phyloP scores from a whole-genome alignment of 2,329 filamentous ascomycete species.

The Samsoniella hepiali region DNA sequence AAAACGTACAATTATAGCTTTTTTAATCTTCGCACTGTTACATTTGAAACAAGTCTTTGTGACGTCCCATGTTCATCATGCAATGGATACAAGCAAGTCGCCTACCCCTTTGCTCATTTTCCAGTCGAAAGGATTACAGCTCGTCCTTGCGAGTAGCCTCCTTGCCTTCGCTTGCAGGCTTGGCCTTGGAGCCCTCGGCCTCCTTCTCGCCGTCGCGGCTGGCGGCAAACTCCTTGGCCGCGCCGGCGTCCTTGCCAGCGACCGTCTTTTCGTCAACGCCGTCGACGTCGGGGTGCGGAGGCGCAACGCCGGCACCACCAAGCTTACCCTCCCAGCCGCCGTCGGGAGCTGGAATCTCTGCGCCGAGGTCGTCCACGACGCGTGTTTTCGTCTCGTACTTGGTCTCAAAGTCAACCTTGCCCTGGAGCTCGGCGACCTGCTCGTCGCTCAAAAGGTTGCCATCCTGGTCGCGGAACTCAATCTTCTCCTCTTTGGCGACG shows the following conservation, averaged over 20 bases:
- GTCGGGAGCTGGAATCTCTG: conserved; percentile 59
- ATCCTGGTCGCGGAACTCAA: conserved; percentile 93
- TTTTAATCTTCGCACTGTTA: conserved; percentile 4
- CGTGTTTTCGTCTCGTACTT: conserved; percentile 93
- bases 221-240: conserved; percentile 41
- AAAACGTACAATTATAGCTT: conserved; percentile 9
- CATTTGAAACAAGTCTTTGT: not conserved
- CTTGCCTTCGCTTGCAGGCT: conserved; percentile 61
- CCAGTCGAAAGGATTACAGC: conserved; percentile 27
- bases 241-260: conserved; percentile 36
- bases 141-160: conserved; percentile 50
- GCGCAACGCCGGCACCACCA: conserved; percentile 45
- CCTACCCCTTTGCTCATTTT: not conserved
- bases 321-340: conserved; percentile 37
- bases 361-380: conserved; percentile 74
- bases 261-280: conserved; percentile 58
- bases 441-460: conserved; percentile 84
- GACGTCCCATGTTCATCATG: conserved; percentile 7
- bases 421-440: conserved; percentile 78
- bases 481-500: conserved; percentile 66
- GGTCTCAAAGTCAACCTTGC: conserved; percentile 93
- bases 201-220: conserved; percentile 60
- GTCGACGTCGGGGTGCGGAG: conserved; percentile 60
- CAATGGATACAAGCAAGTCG: not conserved
- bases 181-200: conserved; percentile 52